Conservation (phyloP, 179 eudicot species). For the Carnegiea gigantea region DNA sequence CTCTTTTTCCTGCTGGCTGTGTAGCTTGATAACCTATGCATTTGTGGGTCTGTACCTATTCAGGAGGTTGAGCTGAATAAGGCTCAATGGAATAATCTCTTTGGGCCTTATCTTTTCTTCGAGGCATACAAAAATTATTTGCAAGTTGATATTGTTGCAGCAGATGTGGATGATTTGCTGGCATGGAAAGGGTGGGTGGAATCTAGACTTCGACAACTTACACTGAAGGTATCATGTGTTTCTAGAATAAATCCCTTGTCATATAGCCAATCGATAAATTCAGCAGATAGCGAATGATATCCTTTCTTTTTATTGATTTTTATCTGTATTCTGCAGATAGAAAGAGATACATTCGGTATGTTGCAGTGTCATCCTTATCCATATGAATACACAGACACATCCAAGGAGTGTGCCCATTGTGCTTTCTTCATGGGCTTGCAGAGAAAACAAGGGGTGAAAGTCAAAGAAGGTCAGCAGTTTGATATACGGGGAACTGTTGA, state of each 20-base stretch:
- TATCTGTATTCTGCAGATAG: slow-evolving; percentile 60
- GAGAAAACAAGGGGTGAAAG: slow-evolving; percentile 60
- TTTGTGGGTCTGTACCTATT: slow-evolving; percentile 13
- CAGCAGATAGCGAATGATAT: slow-evolving; percentile 12
- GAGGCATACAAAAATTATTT: slow-evolving; percentile 83
- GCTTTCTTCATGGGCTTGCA: slow-evolving; percentile 89
- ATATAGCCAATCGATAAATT: neutral
- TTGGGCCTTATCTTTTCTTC: slow-evolving; percentile 73
- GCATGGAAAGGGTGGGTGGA: slow-evolving; percentile 99
- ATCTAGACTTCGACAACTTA: slow-evolving; percentile 85
- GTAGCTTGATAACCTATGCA: slow-evolving; percentile 7
- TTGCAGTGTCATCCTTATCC: slow-evolving; percentile 93
- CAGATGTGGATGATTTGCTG: slow-evolving; percentile 72
- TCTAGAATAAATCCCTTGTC: neutral
- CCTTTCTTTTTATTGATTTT: slow-evolving; percentile 8
- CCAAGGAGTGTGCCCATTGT: slow-evolving; percentile 67
- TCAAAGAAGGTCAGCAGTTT: slow-evolving; percentile 83
- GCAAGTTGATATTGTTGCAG: slow-evolving; percentile 82
- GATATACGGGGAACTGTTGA: slow-evolving; percentile 88
- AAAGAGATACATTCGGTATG: slow-evolving; percentile 71
- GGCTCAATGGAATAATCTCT: slow-evolving; percentile 61
- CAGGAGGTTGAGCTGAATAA: slow-evolving; percentile 44
- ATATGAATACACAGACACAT: slow-evolving; percentile 58
- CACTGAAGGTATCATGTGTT: slow-evolving; percentile 59
- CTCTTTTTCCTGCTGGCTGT: neutral